Conservation (phyloP, 2,329 filamentous ascomycete species). For the Phialophora expanda region DNA sequence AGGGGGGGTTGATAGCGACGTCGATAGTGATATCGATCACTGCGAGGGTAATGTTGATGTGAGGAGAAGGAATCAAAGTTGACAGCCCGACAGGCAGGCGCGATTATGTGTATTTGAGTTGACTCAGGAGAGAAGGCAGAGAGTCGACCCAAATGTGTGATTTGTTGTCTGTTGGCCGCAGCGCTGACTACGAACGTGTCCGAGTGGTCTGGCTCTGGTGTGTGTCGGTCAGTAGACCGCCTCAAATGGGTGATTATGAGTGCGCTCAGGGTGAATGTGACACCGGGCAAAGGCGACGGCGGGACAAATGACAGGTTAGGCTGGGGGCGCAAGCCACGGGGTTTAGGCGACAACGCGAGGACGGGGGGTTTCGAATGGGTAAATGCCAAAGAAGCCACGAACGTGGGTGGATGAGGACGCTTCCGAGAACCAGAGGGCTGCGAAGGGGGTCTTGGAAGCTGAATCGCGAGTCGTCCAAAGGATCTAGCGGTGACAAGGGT, state of each 20-base stretch:
- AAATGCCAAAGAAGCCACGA: conserved; percentile 16
- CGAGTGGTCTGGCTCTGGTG: conserved; percentile 19
- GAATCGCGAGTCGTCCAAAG: conserved; percentile 12
- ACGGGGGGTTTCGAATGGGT: conserved; percentile 14
- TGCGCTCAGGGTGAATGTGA: conserved; percentile 27
- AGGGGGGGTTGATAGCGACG: conserved; percentile 26
- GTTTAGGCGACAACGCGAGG: conserved; percentile 6
- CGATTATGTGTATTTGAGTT: conserved; percentile 16
- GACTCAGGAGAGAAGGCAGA: conserved; percentile 15
- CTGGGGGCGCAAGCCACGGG: conserved; percentile 26
- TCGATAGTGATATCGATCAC: conserved; percentile 7
- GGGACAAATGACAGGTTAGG: conserved; percentile 18
- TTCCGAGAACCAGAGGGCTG: not conserved
- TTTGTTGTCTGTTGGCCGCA: conserved; percentile 25
- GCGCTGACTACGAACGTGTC: conserved; percentile 21
- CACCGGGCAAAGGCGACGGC: conserved; percentile 13
- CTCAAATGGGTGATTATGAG: conserved; percentile 24
- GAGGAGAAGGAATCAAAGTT: not conserved
- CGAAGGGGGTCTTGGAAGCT: conserved; percentile 16
- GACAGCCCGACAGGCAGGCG: conserved; percentile 14
- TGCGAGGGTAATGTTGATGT: not conserved
- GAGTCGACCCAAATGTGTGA: conserved; percentile 16
- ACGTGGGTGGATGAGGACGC: conserved; percentile 15
- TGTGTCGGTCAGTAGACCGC: conserved; percentile 34
- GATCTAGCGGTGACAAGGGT: conserved; percentile 18